Evolutionary conservation across 495 filamentous ascomycete genomes (phyloP).

Genomic region (Penicillium longicatenatum): DNA sequence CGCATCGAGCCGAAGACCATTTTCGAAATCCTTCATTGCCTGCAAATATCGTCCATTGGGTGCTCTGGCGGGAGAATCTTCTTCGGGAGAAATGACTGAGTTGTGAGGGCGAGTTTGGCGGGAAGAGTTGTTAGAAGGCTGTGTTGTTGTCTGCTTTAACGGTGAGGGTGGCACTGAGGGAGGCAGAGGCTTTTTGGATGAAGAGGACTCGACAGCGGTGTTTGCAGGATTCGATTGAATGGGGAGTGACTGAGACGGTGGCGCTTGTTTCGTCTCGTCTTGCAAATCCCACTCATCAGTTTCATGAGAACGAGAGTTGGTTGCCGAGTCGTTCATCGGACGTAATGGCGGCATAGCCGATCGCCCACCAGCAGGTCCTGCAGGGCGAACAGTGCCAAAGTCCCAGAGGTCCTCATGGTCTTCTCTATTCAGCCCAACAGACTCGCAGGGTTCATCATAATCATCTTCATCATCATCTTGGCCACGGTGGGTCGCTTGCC

Average conservation of each 20-base stretch:
- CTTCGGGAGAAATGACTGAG: slow-evolving; percentile 9
- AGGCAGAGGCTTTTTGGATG: slow-evolving; percentile 20
- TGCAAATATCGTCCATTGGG: slow-evolving; percentile 17
- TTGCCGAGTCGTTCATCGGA: slow-evolving; percentile 71
- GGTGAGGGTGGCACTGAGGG: slow-evolving; percentile 13
- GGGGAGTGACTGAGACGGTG: slow-evolving; percentile 10
- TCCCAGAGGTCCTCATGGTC: slow-evolving; percentile 78
- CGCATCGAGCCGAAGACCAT: neutral
- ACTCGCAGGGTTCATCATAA: slow-evolving; percentile 46
- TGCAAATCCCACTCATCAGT: slow-evolving; percentile 43
- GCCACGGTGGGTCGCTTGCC: slow-evolving; percentile 60
- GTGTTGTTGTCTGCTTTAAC: slow-evolving; percentile 3
- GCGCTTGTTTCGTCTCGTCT: slow-evolving; percentile 38
- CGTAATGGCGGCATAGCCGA: slow-evolving; percentile 50
- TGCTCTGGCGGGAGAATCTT: slow-evolving; percentile 5
- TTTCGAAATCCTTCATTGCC: slow-evolving; percentile 15
- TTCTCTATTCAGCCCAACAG: slow-evolving; percentile 26
- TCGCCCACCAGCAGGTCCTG: slow-evolving; percentile 62
- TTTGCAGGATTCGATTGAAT: neutral
- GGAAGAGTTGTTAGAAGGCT: neutral
- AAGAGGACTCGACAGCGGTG: slow-evolving; percentile 10
- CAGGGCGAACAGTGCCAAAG: slow-evolving; percentile 86
- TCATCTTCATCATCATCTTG: slow-evolving; percentile 59
- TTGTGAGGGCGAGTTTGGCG: slow-evolving; percentile 14
- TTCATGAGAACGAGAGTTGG: slow-evolving; percentile 63